These are phyloP conservation scores for Mollisia scopiformis DNA, from an alignment of 2,329 filamentous ascomycete genomes.

Conservation along the genomic window DNA sequence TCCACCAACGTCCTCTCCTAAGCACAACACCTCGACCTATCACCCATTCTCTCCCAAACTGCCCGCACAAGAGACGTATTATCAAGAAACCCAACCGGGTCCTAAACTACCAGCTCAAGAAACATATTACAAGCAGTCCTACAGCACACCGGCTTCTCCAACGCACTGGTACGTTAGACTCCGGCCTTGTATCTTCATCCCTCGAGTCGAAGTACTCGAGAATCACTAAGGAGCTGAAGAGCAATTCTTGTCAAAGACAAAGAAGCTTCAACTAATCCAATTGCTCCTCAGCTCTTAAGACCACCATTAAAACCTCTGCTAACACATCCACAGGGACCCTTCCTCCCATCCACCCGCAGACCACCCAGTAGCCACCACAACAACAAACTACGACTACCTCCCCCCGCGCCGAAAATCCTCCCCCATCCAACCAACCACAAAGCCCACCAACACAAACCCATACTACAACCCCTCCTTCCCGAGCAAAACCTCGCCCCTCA, in stretches of 20 bases:
- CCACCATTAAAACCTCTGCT: too few species aligned
- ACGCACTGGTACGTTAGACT: too few species aligned
- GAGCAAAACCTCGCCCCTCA: background rate
- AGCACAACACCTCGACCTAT: background rate
- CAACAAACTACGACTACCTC: conserved; percentile 2
- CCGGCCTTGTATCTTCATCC: too few species aligned
- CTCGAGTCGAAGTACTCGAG: too few species aligned
- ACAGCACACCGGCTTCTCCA: conserved; percentile 11
- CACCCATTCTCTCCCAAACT: background rate
- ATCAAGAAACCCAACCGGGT: background rate
- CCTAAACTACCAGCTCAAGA: conserved; percentile 15
- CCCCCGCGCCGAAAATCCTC: conserved; percentile 9
- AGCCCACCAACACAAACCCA: background rate
- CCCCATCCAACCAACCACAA: conserved; percentile 1
- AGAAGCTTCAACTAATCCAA: too few species aligned
- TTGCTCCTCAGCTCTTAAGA: too few species aligned
- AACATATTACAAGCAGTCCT: conserved; percentile 17
- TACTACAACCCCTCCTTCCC: background rate
- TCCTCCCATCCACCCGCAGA: conserved; percentile 5
- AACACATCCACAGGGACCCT: too few species aligned
- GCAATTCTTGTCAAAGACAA: too few species aligned
- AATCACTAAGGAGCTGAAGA: too few species aligned
- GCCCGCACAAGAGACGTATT: background rate
- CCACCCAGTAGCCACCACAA: background rate
- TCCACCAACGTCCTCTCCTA: background rate